Base-by-base conservation (phyloP, 257 asterid genomes). In the Lycium barbarum region DNA sequence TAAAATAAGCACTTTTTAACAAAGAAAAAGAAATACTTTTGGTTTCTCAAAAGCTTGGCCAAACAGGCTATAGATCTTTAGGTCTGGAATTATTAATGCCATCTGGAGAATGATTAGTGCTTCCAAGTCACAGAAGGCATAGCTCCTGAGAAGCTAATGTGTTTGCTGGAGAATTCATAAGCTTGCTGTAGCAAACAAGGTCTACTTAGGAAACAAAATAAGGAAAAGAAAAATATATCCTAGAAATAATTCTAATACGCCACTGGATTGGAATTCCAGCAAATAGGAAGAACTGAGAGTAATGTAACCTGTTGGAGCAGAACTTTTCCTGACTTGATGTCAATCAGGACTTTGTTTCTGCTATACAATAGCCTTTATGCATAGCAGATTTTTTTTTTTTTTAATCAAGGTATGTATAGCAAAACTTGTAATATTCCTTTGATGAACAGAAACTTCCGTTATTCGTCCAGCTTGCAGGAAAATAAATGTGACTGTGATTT, bases 71-170 rank as follows among this genome's bases (percentile, higher is more conserved):
- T 26, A 26, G n/a, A 47, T 47, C 40, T 73, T 73, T 45, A 20
- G 59, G 59, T 11, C 38, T 6, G 11, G n/a, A 47, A 2, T 20
- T 72, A 26, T n/a, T 73, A 47, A 20, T 47, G 18, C 9, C 59
- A 47, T 45, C 80, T 45, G n/a, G 40, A 73, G 59, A 74, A 22
- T 22, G 81, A 51, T 49, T 36, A 74, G 43, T 51, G 61, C 45
- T 74, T 71, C 79, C 45, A 74, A 74, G 9, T 51, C 45, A 73
- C 58, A 73, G n/a, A 72, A 43, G 57, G 36, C 80, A 72, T 70
- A 71, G 17, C 59, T 45, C 58, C 11, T 73, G 58, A 9, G 18
- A 45, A 73, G 40, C n/a, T 45, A 73, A 73, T 12, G 9, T 3
- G n/a, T 47, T 47, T 47, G 18, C 80, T 10, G 36, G 58, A 72